Evolutionary conservation across 768 basidiomycete species (phyloP).

Genomic region (Pleurotus tuoliensis): DNA sequence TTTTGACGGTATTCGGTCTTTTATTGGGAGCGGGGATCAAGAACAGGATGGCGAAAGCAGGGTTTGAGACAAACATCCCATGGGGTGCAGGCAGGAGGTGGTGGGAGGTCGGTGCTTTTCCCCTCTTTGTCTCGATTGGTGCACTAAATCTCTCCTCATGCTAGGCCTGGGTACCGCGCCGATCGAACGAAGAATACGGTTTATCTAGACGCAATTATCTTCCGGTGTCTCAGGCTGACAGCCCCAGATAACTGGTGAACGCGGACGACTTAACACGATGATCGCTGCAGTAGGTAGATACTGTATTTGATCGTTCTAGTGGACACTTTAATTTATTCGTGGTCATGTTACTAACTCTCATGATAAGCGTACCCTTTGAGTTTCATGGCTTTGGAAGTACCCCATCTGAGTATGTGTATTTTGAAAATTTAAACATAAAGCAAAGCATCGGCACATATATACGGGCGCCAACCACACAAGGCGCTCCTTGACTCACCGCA

Average conservation of each 20-base stretch:
- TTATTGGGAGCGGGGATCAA: constrained; percentile 83
- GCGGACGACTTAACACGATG: neutral
- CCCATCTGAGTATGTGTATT: constrained; percentile 21
- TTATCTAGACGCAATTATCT: constrained; percentile 7
- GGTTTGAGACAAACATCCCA: constrained; percentile 56
- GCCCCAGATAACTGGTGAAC: neutral
- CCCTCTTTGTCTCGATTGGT: constrained; percentile 5
- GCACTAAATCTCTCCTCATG: constrained; percentile 3
- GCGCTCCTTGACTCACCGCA: neutral
- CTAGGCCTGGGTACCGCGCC: constrained; percentile 54
- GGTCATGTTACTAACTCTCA: too few species aligned
- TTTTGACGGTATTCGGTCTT: constrained; percentile 83
- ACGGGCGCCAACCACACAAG: neutral
- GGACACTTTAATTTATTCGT: too few species aligned
- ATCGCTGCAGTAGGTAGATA: neutral
- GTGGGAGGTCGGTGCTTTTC: constrained; percentile 72
- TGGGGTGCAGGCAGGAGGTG: constrained; percentile 67
- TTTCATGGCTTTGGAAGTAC: too few species aligned
- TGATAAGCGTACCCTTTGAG: too few species aligned
- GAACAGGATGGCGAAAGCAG: constrained; percentile 76
- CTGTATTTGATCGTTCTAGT: too few species aligned
- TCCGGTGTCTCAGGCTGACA: constrained; percentile 9
- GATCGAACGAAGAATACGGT: constrained; percentile 40
- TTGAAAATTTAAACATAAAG: constrained; percentile 41
- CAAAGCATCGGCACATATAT: constrained; percentile 19